Evolutionary conservation across 2,329 filamentous ascomycete species (phyloP).

Genomic region (Thielaviopsis euricoi): DNA sequence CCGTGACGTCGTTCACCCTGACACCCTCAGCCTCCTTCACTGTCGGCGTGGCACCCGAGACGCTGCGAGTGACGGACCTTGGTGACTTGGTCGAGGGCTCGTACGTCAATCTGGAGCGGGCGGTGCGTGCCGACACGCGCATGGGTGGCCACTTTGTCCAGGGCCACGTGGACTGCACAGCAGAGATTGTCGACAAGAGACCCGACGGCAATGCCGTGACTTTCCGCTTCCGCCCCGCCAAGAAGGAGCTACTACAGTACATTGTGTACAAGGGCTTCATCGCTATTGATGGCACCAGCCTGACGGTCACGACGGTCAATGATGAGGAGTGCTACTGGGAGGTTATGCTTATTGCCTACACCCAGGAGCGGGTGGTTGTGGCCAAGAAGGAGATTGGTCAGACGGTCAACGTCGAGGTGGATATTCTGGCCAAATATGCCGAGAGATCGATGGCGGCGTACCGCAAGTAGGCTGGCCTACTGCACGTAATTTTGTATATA

Average conservation of each 20-base stretch:
- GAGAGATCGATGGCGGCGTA: conserved; percentile 81
- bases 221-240: conserved; percentile 62
- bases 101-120: conserved; percentile 81
- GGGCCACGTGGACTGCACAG: conserved; percentile 87
- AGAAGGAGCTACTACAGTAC: conserved; percentile 58
- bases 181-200: conserved; percentile 52
- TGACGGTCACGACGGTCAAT: conserved; percentile 78
- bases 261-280: conserved; percentile 95
- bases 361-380: conserved; percentile 78
- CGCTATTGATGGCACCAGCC: conserved; percentile 80
- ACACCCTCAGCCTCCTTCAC: conserved; percentile 45
- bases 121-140: conserved; percentile 75
- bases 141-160: conserved; percentile 99
- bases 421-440: conserved; percentile 72
- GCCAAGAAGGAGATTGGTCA: conserved; percentile 65
- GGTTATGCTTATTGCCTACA: conserved; percentile 96
- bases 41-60: conserved; percentile 89
- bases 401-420: conserved; percentile 81
- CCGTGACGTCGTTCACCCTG: conserved; percentile 46
- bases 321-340: conserved; percentile 74
- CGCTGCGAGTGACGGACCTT: conserved; percentile 89
- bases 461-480: conserved; percentile 11
- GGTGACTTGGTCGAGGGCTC: conserved; percentile 50
- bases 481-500: neutral
- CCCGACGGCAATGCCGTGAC: conserved; percentile 84